Conservation (phyloP, 2,329 filamentous ascomycete species). For the Grosmannia clavigera region DNA sequence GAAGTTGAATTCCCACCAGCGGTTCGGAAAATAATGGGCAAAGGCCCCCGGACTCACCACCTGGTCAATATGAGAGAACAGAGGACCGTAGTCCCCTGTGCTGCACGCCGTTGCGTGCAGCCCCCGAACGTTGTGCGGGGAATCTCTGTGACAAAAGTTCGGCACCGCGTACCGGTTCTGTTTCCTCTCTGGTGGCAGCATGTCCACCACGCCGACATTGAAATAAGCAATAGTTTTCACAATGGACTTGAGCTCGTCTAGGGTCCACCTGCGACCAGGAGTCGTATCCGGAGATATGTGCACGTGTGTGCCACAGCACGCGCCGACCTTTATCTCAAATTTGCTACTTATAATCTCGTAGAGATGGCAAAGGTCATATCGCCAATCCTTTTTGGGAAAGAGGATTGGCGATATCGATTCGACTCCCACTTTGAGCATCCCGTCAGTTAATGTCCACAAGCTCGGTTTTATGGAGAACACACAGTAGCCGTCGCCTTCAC, state of each 20-base stretch:
- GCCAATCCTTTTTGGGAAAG: background rate
- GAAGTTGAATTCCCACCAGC: background rate
- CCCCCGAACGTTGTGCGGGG: background rate
- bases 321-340: background rate
- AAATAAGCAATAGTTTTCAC: background rate
- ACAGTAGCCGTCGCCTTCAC: background rate
- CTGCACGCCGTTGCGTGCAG: background rate
- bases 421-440: background rate
- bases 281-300: background rate
- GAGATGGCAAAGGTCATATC: accelerated
- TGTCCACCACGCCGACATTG: background rate
- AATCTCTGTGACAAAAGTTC: no score
- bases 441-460: background rate
- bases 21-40: background rate
- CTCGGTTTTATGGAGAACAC: background rate
- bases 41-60: background rate
- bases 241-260: background rate
- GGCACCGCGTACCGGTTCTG: background rate
- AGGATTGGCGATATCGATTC: background rate
- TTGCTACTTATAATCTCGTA: background rate
- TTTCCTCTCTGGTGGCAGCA: background rate
- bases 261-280: background rate
- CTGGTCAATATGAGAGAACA: background rate
- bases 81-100: background rate
- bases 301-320: background rate